These are phyloP conservation scores for Darksidea phi DNA, from an alignment of 495 filamentous ascomycete genomes.

Conservation along the genomic window DNA sequence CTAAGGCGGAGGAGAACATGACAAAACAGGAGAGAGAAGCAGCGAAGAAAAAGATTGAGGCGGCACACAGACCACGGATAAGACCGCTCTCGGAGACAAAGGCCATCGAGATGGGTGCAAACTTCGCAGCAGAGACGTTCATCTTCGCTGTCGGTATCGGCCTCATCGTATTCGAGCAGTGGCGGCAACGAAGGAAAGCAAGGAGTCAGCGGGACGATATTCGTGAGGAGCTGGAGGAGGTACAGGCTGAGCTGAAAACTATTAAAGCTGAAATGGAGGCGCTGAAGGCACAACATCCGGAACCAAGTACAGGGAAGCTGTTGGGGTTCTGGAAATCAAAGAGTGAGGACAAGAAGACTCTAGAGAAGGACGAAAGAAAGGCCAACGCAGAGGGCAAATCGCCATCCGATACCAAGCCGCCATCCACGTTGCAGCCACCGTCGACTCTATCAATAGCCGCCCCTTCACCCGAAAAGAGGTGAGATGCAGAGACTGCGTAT, in stretches of 20 bases:
- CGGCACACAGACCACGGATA: slow-evolving; percentile 52
- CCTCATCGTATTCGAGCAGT: slow-evolving; percentile 80
- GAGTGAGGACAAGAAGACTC: background rate
- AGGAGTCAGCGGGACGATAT: slow-evolving; percentile 72
- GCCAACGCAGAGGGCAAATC: background rate
- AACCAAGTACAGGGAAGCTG: slow-evolving; percentile 5
- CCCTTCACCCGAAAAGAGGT: too few species aligned
- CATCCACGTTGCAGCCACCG: too few species aligned
- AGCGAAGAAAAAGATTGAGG: slow-evolving; percentile 46
- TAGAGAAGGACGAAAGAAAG: background rate
- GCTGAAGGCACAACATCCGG: slow-evolving; percentile 10
- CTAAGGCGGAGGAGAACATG: slow-evolving; percentile 50
- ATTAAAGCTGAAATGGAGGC: slow-evolving; percentile 30
- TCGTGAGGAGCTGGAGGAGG: slow-evolving; percentile 58
- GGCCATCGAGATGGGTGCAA: slow-evolving; percentile 92
- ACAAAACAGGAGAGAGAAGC: slow-evolving; percentile 50
- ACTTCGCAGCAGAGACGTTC: slow-evolving; percentile 89
- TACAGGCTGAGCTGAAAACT: slow-evolving; percentile 46
- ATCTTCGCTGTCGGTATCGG: slow-evolving; percentile 77
- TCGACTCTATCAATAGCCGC: too few species aligned
- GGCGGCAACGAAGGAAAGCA: slow-evolving; percentile 73
- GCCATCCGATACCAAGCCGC: background rate
- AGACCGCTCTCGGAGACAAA: slow-evolving; percentile 85
- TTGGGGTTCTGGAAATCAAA: slow-evolving; percentile 17
- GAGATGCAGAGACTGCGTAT: too few species aligned